Evolutionary conservation across 2,329 filamentous ascomycete species (phyloP), one percentile per base, ranked within the genome.

Genomic region (Cladosporium sp.): DNA sequence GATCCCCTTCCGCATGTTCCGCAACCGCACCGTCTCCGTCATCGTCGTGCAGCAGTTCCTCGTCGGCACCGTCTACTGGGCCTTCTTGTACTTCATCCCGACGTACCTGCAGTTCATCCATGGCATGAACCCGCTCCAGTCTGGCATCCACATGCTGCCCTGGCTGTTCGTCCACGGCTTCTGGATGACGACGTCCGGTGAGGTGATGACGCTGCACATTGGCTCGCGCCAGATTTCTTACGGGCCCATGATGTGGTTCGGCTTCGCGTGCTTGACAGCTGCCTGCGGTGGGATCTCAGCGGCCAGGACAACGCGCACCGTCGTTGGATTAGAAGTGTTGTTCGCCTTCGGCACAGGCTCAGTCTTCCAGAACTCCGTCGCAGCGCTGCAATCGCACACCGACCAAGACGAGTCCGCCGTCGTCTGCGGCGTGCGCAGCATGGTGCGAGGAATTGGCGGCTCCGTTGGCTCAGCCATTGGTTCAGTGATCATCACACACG

Each of bases 281-380:
- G 69, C 70, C 7, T 57, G 61, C 18, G 34, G 36, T 11, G 61
- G 61, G 8, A 41, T 55, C 36, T 41, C 51, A 6, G 36, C 36
- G 4, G 36, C 61, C 28, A 38, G 36, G 32, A 32, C 24, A 12
- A 41, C 38, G 18, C 15, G 28, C 12, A 59, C 67, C 6, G 54
- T 69, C 59, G 59, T 67, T 15, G 49, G 68, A 2, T 38, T 72
- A 15, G 66, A 60, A 52, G 61, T 70, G 18, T 34, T 72, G 14
- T 66, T 71, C 28, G 71, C 69, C 1, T 26, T 72, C 4, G 71
- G 70, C 21, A 70, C 71, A 7, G 71, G 71, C 52, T 66, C 66
- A 18, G 67, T 64, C 11, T 73, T 72, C 65, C 70, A 71, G 26
- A 72, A 71, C 63, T 71, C 68, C 14, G 68, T 73, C 65, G 66